A percentile compares a stretch with the other conserved stretches of the same genome.
These are phyloP conservation scores for Strobilomyces echinocephalus DNA, from an alignment of 768 basidiomycete genomes.

Conservation along the genomic window DNA sequence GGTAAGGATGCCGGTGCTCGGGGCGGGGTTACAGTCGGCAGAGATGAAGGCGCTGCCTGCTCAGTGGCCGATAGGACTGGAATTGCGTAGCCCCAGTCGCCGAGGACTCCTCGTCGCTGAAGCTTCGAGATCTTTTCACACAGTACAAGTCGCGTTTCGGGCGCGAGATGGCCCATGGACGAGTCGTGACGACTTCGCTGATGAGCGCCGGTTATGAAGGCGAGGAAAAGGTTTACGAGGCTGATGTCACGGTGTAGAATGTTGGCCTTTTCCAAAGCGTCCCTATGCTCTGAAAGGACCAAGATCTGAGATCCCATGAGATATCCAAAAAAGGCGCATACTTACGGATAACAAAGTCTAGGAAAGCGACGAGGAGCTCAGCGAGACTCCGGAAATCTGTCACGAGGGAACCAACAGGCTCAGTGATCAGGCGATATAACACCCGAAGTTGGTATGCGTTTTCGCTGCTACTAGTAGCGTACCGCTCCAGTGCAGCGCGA, in stretches of 20 bases:
- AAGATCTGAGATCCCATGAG: not conserved
- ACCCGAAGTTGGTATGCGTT: not conserved
- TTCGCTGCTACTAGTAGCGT: not conserved
- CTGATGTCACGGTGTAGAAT: not conserved
- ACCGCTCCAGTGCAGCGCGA: not conserved
- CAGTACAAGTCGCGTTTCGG: not conserved
- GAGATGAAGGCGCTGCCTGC: no score
- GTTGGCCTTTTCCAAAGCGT: not conserved
- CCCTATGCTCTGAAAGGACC: not conserved
- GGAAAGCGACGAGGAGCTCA: not conserved
- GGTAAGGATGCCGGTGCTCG: no score
- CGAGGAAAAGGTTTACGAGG: not conserved
- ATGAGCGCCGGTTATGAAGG: not conserved
- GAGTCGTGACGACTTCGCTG: not conserved
- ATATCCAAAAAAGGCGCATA: not conserved
- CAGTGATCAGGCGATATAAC: not conserved
- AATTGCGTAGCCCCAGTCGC: no score
- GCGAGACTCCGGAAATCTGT: not conserved
- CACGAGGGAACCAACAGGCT: not conserved
- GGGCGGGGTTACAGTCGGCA: no score
- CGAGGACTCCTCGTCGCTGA: no score
- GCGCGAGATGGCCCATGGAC: not conserved
- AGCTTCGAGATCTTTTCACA: no score
- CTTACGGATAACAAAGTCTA: not conserved
- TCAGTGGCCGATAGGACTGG: no score